phyloP scores from a whole-genome alignment of 2,329 filamentous ascomycete genomes.

The Bisporella sp. region DNA sequence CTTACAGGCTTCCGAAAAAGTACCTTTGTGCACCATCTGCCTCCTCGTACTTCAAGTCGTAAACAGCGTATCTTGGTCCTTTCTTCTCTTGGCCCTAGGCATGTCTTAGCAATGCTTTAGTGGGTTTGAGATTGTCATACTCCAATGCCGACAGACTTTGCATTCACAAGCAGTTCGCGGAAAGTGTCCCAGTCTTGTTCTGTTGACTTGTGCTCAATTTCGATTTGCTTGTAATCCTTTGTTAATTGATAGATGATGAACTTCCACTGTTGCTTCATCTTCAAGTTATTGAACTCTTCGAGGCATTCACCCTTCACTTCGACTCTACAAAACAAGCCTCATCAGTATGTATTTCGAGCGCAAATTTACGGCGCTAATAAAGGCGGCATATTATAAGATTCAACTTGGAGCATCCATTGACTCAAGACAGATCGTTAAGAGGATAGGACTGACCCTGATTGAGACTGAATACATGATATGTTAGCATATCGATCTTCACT shows the following conservation, averaged over 20 bases:
- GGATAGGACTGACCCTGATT: constrained; percentile 54
- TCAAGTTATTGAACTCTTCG: constrained; percentile 68
- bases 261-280: constrained; percentile 75
- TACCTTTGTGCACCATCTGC: constrained; percentile 69
- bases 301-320: constrained; percentile 67
- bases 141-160: constrained; percentile 49
- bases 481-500: constrained; percentile 11
- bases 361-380: too few relatives aligned
- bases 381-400: too few relatives aligned
- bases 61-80: constrained; percentile 77
- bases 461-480: constrained; percentile 41
- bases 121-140: too few relatives aligned
- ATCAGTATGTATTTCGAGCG: background rate
- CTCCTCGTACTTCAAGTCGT: constrained; percentile 74
- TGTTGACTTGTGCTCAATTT: constrained; percentile 66
- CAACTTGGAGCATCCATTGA: too few relatives aligned
- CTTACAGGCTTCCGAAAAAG: constrained; percentile 18
- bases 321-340: constrained; percentile 45
- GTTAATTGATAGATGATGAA: constrained; percentile 86
- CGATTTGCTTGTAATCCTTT: constrained; percentile 75
- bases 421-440: constrained; percentile 11
- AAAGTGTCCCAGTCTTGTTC: constrained; percentile 65
- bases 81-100: constrained; percentile 49
- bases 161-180: constrained; percentile 68
- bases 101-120: background rate